Conservation (phyloP, 2,329 filamentous ascomycete species). For the Aspergillus pseudotamarii region DNA sequence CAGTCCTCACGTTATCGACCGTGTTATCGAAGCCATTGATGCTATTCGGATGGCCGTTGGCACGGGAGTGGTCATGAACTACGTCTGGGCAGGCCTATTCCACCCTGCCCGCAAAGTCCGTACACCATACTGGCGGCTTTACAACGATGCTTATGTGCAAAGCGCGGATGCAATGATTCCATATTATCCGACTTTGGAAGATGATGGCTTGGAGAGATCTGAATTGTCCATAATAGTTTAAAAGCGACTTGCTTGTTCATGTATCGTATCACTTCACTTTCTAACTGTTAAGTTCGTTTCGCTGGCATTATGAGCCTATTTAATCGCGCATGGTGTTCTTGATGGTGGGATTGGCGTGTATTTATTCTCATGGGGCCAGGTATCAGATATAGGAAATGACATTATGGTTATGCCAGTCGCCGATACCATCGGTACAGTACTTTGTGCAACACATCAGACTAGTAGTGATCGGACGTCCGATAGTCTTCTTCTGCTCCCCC, state of each 20-base stretch:
- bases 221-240: conserved; percentile 83
- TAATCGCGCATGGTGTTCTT: conserved; percentile 17
- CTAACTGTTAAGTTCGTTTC: conserved; percentile 2
- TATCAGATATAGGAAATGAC: conserved; percentile 15
- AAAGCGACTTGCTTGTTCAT: conserved; percentile 29
- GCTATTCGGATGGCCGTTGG: conserved; percentile 92
- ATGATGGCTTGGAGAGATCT: conserved; percentile 75
- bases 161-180: conserved; percentile 93
- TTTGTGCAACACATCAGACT: background rate
- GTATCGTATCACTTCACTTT: conserved; percentile 8
- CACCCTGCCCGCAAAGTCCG: conserved; percentile 95
- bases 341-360: conserved; percentile 17
- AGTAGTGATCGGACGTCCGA: background rate
- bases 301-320: conserved; percentile 13
- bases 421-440: background rate
- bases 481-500: background rate
- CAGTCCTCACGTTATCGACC: conserved; percentile 95
- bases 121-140: conserved; percentile 92
- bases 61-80: conserved; percentile 92
- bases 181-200: conserved; percentile 86
- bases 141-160: conserved; percentile 96
- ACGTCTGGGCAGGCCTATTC: conserved; percentile 96
- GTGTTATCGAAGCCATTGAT: conserved; percentile 96
- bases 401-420: conserved; percentile 4
- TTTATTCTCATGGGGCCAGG: conserved; percentile 4